A percentile compares a stretch with the other conserved stretches of the same genome.
Conservation (phyloP, 169 alveolate genomes). For the Ichthyophthirius multifiliis region DNA sequence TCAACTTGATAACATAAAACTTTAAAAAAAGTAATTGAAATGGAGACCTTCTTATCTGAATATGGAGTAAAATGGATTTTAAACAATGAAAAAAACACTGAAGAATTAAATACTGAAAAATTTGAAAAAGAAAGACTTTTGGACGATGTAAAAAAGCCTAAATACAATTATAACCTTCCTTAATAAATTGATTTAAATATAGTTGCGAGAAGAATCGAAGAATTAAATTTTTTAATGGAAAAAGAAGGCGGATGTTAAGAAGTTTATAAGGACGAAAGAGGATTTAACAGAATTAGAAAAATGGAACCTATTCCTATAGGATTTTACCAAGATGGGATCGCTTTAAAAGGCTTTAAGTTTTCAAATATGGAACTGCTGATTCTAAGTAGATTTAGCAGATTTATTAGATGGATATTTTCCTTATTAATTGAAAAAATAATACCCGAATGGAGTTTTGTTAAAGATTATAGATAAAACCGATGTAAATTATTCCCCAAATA, state of each 20-base stretch:
- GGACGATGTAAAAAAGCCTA: conserved; percentile 16
- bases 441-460: conserved; percentile 33
- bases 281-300: conserved; percentile 27
- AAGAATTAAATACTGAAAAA: conserved; percentile 8
- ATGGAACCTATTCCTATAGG: conserved; percentile 37
- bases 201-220: conserved; percentile 20
- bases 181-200: conserved; percentile 31
- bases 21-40: conserved; percentile 17
- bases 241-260: conserved; percentile 24
- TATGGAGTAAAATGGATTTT: conserved; percentile 43
- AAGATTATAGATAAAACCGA: conserved; percentile 38
- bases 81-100: not conserved
- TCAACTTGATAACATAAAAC: not conserved
- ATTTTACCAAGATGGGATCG: conserved; percentile 7
- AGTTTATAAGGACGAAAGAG: conserved; percentile 30
- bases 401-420: conserved; percentile 42
- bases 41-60: conserved; percentile 34
- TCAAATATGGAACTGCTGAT: not conserved
- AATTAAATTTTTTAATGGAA: conserved; percentile 26
- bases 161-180: conserved; percentile 33
- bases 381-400: conserved; percentile 8
- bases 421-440: conserved; percentile 23
- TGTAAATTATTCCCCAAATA: conserved; percentile 17
- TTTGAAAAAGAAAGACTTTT: conserved; percentile 10
- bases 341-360: conserved; percentile 7